Evolutionary conservation across 768 basidiomycete genomes (phyloP).

Genomic region (Tricholoma sp.): DNA sequence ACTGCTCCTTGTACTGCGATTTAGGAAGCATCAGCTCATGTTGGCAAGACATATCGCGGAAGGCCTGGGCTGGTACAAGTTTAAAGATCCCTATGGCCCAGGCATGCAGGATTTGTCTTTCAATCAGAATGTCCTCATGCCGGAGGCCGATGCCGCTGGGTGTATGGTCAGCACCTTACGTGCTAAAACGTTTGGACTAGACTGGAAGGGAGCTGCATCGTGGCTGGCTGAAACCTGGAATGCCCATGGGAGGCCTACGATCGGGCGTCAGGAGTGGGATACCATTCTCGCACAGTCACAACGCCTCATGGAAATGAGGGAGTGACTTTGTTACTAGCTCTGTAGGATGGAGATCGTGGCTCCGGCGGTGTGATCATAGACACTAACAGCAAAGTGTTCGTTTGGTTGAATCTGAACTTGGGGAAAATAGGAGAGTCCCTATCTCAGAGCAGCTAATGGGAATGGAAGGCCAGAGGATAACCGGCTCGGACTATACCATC

Average conservation of each 20-base stretch:
- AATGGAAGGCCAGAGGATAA: too few species aligned
- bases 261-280: neutral
- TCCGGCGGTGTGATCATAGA: neutral
- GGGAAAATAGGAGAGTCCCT: neutral
- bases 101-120: neutral
- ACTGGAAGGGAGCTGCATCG: neutral
- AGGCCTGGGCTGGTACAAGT: neutral
- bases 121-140: neutral
- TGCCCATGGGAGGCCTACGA: neutral
- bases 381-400: neutral
- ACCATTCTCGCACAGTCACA: neutral
- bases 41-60: neutral
- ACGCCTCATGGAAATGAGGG: neutral
- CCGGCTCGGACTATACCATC: too few species aligned
- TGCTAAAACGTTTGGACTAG: neutral
- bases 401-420: neutral
- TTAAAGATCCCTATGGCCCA: neutral
- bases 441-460: too few species aligned
- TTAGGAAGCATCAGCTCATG: neutral
- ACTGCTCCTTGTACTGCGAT: neutral
- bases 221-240: neutral
- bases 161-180: neutral
- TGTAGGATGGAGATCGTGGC: neutral
- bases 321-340: neutral
- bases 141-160: neutral